Evolutionary conservation across 2,329 filamentous ascomycete genomes (phyloP).

Genomic region (Metarhizium guizhouense): DNA sequence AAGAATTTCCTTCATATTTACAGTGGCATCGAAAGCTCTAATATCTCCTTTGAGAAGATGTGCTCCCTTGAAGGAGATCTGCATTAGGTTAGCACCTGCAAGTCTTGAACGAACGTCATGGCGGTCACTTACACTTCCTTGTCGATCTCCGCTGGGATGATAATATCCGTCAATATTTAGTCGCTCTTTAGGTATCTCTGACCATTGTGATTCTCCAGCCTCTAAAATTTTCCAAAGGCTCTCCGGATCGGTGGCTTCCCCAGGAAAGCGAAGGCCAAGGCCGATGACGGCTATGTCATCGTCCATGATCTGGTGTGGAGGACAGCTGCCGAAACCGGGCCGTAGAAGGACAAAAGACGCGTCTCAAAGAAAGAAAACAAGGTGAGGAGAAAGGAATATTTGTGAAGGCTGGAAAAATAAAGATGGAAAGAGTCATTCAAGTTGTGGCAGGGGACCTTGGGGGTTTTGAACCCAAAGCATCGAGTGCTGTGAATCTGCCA

Average conservation of each 20-base stretch:
- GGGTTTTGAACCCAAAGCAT: not conserved
- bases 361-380: not conserved
- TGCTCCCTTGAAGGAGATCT: slow-evolving; percentile 39
- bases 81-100: slow-evolving; percentile 4
- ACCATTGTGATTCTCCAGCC: slow-evolving; percentile 36
- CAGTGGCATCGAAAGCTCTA: slow-evolving; percentile 38
- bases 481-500: not conserved
- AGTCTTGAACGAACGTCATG: not conserved
- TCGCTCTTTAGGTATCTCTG: slow-evolving; percentile 36
- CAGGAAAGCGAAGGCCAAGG: slow-evolving; percentile 42
- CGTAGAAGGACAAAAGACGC: not conserved
- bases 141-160: slow-evolving; percentile 40
- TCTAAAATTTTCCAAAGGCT: slow-evolving; percentile 40
- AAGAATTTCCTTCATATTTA: slow-evolving; percentile 17
- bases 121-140: slow-evolving; percentile 33
- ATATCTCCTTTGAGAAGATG: slow-evolving; percentile 42
- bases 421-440: not conserved
- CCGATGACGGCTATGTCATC: slow-evolving; percentile 45
- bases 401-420: not conserved
- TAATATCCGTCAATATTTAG: slow-evolving; percentile 45
- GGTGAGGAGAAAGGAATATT: not conserved
- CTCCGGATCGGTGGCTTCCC: slow-evolving; percentile 33
- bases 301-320: not conserved
- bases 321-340: not conserved
- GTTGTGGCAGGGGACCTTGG: not conserved